phyloP scores from a whole-genome alignment of 345 rosid genomes.

The Psidium friedrichsthalianum region DNA sequence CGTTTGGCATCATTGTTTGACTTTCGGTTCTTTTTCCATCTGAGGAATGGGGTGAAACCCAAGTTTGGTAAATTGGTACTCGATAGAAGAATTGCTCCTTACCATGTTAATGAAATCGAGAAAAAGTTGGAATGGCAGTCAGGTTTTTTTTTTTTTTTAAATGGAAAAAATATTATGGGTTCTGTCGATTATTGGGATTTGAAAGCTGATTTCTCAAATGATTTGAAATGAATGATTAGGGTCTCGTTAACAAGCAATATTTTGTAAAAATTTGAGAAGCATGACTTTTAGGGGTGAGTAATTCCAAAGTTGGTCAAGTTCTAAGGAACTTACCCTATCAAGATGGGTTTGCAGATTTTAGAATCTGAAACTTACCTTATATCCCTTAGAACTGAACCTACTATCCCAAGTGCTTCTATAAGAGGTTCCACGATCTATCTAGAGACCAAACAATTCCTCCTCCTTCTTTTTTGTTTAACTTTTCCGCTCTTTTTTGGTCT shows the following conservation, averaged over 20 bases:
- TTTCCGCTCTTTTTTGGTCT: background rate
- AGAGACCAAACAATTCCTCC: background rate
- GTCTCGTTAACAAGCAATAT: background rate
- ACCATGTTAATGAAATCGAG: background rate
- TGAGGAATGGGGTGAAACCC: background rate
- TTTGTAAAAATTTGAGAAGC: no score
- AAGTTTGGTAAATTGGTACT: background rate
- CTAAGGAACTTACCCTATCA: background rate
- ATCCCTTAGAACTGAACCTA: background rate
- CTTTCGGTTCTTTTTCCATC: background rate
- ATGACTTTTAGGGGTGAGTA: background rate
- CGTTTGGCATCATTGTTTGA: background rate
- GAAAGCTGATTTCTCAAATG: no score
- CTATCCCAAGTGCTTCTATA: no score
- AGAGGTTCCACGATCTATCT: background rate
- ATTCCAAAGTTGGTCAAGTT: background rate
- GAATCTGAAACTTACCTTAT: background rate
- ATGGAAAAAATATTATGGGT: background rate
- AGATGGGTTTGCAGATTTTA: background rate
- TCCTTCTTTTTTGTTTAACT: background rate
- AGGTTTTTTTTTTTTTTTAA: background rate
- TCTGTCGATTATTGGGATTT: background rate
- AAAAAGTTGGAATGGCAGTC: background rate
- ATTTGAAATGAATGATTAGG: background rate
- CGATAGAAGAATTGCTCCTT: background rate